These are phyloP conservation scores for Rehmannia glutinosa DNA, from an alignment of 257 asterid genomes.

Conservation along the genomic window DNA sequence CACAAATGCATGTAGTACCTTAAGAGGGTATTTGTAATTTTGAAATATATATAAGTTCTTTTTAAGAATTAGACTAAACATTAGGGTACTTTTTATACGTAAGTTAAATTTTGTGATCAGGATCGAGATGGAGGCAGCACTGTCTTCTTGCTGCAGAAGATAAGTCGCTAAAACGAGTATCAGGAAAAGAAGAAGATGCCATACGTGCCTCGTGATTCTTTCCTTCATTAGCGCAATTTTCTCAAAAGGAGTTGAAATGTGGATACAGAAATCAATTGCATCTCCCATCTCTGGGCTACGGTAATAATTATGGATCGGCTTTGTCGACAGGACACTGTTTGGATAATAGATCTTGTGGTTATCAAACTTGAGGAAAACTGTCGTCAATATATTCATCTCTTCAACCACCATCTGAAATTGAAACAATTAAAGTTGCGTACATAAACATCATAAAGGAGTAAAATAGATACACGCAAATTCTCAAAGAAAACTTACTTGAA, in stretches of 20 bases:
- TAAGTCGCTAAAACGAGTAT: neutral
- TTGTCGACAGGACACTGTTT: conserved; percentile 63
- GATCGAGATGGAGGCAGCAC: too few relatives aligned
- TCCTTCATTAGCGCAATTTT: conserved; percentile 70
- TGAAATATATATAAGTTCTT: too few relatives aligned
- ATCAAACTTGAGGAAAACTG: conserved; percentile 70
- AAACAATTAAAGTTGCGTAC: neutral
- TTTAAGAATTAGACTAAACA: too few relatives aligned
- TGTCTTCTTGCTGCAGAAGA: too few relatives aligned
- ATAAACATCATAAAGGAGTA: neutral
- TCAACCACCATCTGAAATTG: conserved; percentile 84
- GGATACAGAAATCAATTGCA: conserved; percentile 67
- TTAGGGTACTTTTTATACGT: neutral
- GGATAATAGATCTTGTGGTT: conserved; percentile 80
- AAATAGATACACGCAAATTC: neutral
- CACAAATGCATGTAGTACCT: too few relatives aligned
- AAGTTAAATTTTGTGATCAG: neutral
- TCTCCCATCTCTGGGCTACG: conserved; percentile 98
- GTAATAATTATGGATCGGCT: conserved; percentile 72
- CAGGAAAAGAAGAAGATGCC: neutral
- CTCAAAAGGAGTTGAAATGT: conserved; percentile 71
- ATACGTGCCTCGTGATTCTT: conserved; percentile 65
- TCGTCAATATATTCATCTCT: conserved; percentile 86
- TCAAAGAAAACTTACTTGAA: conserved; percentile 50
- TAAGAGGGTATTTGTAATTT: too few relatives aligned